phyloP scores from a whole-genome alignment of 2,329 filamentous ascomycete genomes.

The Arthrocladium fulminans region DNA sequence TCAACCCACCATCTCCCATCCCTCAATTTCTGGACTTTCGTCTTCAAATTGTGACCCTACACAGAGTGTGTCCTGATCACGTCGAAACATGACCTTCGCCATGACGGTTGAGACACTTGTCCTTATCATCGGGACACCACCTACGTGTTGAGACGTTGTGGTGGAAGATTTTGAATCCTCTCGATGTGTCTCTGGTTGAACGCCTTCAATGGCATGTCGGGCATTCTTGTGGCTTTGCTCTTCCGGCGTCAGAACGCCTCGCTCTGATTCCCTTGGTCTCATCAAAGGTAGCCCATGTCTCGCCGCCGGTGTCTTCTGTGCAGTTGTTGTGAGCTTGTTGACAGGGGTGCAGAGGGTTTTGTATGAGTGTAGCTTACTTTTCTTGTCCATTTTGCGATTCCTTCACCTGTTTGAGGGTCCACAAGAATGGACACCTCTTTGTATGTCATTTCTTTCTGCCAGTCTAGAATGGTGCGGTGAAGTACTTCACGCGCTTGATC shows the following conservation, averaged over 20 bases:
- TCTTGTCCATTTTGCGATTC: background rate
- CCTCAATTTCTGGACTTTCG: background rate
- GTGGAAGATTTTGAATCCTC: background rate
- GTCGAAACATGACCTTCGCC: background rate
- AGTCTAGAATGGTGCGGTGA: background rate
- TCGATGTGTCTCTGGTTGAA: background rate
- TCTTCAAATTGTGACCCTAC: background rate
- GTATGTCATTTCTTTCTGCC: conserved; percentile 1
- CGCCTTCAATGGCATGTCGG: background rate
- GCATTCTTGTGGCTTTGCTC: background rate
- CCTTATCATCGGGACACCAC: conserved; percentile 3
- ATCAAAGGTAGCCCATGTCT: no score
- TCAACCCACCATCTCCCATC: background rate
- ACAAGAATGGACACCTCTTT: background rate
- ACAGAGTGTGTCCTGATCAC: background rate
- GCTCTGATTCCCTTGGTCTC: no score
- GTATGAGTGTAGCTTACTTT: background rate
- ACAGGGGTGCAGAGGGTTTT: background rate
- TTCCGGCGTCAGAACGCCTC: no score
- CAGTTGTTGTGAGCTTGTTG: background rate
- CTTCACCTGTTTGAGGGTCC: background rate
- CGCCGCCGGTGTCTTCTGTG: background rate
- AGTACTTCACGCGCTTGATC: no score
- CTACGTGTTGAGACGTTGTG: background rate
- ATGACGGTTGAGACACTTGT: background rate